Percentiles rank a stretch among this genome's conserved stretches.
phyloP scores from a whole-genome alignment of 768 basidiomycete genomes.

The Tephrocybe sp. region DNA sequence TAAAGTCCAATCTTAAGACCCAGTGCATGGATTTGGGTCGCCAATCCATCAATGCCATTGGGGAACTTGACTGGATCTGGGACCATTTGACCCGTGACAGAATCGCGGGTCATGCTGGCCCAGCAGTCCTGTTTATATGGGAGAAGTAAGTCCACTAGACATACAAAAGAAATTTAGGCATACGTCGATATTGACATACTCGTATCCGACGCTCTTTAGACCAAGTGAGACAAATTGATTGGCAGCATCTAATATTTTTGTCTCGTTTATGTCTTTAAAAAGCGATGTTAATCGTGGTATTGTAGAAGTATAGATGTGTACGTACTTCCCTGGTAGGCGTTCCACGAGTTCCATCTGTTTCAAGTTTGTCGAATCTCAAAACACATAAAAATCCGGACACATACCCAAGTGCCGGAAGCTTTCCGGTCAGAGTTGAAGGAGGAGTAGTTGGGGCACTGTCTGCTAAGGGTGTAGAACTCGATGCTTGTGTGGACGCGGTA shows the following conservation, averaged over 20 bases:
- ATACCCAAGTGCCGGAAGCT: conserved; percentile 48
- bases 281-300: neutral
- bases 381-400: neutral
- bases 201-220: conserved; percentile 46
- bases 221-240: conserved; percentile 46
- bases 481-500: conserved; percentile 4
- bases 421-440: conserved; percentile 40
- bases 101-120: conserved; percentile 39
- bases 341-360: conserved; percentile 54
- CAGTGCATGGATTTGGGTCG: conserved; percentile 43
- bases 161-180: conserved; percentile 11
- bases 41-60: conserved; percentile 46
- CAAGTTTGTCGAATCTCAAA: neutral
- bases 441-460: conserved; percentile 38
- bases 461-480: conserved; percentile 28
- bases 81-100: conserved; percentile 40
- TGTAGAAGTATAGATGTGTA: neutral
- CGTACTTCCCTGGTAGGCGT: conserved; percentile 45
- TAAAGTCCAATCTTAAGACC: conserved; percentile 55
- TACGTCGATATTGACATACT: conserved; percentile 55
- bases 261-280: conserved; percentile 40
- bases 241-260: conserved; percentile 46
- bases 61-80: conserved; percentile 57
- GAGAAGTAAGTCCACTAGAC: neutral
- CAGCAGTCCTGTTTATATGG: conserved; percentile 44